Percentiles rank a stretch among this genome's conserved stretches.
These are phyloP conservation scores for Saturnispora saitoi DNA, from an alignment of 805 yeast species.

Conservation along the genomic window DNA sequence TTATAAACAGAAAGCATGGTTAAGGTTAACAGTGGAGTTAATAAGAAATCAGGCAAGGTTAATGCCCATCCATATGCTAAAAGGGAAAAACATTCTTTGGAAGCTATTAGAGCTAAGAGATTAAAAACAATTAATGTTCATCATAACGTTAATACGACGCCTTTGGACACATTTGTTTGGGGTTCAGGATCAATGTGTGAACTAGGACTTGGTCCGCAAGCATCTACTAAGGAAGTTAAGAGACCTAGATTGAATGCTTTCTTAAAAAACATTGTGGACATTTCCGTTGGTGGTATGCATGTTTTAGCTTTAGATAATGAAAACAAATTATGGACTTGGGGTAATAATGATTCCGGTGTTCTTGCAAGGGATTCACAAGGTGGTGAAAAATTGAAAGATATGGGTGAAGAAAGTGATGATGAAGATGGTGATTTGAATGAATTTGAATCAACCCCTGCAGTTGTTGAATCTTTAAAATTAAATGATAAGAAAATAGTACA, in stretches of 20 bases:
- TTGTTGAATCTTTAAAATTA: slow-evolving; percentile 57
- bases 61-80: slow-evolving; percentile 25
- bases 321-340: slow-evolving; percentile 96
- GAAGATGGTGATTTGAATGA: slow-evolving; percentile 85
- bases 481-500: slow-evolving; percentile 48
- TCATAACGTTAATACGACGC: slow-evolving; percentile 32
- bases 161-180: slow-evolving; percentile 80
- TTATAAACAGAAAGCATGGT: not conserved
- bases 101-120: slow-evolving; percentile 41
- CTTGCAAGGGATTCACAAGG: slow-evolving; percentile 77
- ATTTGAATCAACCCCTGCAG: slow-evolving; percentile 80
- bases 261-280: slow-evolving; percentile 62
- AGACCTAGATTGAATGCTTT: slow-evolving; percentile 91
- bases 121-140: slow-evolving; percentile 38
- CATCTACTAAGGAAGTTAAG: slow-evolving; percentile 86
- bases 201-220: slow-evolving; percentile 92
- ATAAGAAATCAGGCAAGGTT: slow-evolving; percentile 28
- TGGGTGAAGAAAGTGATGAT: slow-evolving; percentile 55
- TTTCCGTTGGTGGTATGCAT: slow-evolving; percentile 97
- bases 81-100: slow-evolving; percentile 27
- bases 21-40: slow-evolving; percentile 27
- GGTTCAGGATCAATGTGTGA: slow-evolving; percentile 98
- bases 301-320: slow-evolving; percentile 69
- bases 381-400: slow-evolving; percentile 57
- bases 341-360: slow-evolving; percentile 87